Base-by-base conservation (phyloP, 169 alveolate genomes). In the Cyclospora cayetanensis region DNA sequence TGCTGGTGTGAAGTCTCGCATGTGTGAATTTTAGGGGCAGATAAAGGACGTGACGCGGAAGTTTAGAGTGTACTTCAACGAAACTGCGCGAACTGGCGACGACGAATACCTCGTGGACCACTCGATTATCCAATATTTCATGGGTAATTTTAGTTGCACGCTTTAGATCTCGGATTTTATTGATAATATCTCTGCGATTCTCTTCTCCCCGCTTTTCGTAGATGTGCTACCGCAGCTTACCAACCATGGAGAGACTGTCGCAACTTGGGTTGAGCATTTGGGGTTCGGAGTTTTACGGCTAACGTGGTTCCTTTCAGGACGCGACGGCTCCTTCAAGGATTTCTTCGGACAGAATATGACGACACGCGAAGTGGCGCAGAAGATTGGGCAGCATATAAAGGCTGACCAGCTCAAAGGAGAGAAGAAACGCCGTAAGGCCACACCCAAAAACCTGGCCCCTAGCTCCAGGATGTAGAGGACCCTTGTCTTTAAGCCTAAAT, bases 271-370 rank as follows among this genome's bases (percentile, higher is more conserved):
- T 66, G 25, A 66, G 39, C 50, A 43, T 66, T 66, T 66, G 34
- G 79, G 79, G 72, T 60, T 60, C 25, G 25, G 72, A 34, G 60
- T 46, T 11, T 34, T 20, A 29, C 5, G 37, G 55, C 25, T 60
- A 41, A 46, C 35, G 7, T 15, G 7, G 11, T 31, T 7, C 20
- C 22, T 5, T 31, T 20, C 39, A 79, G 93, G 92, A 35, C 77
- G 70, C 96, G 96, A 96, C 55, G 98, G 98, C n/a, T 94, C 95
- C 83, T 96, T 97, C 88, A 93, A 96, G 27, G 98, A 97, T 82
- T 96, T 97, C 93, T 97, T 95, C 74, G 98, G 98, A 43, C 96
- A 97, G 91, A 97, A 97, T 83, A 89, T 94, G 92, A 97, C 96
- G 4, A 97, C 96, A 2, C 93, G 93, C 82, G 98, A 97, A 74